These are phyloP conservation scores for Gardenia jasminoides DNA, from an alignment of 257 asterid genomes.

Conservation along the genomic window DNA sequence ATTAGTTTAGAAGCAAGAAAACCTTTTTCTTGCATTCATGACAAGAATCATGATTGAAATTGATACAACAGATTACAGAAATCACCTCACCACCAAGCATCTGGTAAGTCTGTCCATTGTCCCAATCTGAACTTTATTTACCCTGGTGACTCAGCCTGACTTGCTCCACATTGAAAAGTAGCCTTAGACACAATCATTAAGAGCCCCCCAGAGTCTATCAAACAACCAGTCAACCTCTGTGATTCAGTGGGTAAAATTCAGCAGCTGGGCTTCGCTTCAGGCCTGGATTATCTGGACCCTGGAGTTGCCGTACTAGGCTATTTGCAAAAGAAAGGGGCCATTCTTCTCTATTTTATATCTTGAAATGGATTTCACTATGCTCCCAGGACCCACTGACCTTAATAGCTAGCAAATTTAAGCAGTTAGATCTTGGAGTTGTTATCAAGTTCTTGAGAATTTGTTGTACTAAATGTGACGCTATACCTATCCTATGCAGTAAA, in stretches of 20 bases:
- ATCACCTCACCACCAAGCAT: neutral
- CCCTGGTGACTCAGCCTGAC: neutral
- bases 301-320: neutral
- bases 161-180: neutral
- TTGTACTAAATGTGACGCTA: neutral
- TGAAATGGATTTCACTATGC: conserved; percentile 9
- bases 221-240: neutral
- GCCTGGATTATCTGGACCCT: neutral
- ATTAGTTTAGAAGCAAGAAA: neutral
- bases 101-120: neutral
- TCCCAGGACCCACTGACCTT: conserved; percentile 4
- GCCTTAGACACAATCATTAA: neutral
- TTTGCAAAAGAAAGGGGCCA: neutral
- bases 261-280: neutral
- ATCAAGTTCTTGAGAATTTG: neutral
- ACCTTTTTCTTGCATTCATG: neutral
- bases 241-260: neutral
- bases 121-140: neutral
- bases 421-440: neutral
- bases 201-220: neutral
- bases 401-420: neutral
- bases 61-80: neutral
- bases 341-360: neutral
- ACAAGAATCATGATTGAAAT: neutral
- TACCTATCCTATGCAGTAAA: neutral